phyloP scores from a whole-genome alignment of 805 yeast species.

The Tetrapisispora namnaoensis region DNA sequence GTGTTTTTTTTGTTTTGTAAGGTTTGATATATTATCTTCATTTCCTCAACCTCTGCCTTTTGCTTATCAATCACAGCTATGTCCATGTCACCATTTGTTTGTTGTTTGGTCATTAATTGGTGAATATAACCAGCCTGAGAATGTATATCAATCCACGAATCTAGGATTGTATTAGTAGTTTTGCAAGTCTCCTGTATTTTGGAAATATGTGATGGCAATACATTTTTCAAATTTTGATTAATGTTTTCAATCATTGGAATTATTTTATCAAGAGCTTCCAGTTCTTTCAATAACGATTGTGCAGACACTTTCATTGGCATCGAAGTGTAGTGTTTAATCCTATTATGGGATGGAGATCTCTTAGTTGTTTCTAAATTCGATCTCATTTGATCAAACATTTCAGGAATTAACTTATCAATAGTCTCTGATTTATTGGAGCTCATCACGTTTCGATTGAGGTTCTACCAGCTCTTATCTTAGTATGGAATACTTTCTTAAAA shows the following conservation, averaged over 20 bases:
- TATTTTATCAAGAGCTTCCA: conserved; percentile 23
- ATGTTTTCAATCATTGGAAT: conserved; percentile 22
- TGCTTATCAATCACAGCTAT: conserved; percentile 12
- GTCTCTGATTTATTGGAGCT: conserved; percentile 2
- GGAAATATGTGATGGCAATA: conserved; percentile 23
- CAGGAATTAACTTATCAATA: conserved; percentile 24
- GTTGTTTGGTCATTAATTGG: conserved; percentile 34
- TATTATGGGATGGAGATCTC: conserved; percentile 2
- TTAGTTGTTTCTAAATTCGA: conserved; percentile 10
- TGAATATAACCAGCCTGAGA: conserved; percentile 52
- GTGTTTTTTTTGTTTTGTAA: conserved; percentile 6
- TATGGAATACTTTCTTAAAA: too few species aligned
- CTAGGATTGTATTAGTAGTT: conserved; percentile 41
- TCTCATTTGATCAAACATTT: conserved; percentile 27
- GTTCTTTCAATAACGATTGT: conserved; percentile 24
- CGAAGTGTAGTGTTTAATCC: neutral
- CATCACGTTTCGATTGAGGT: neutral
- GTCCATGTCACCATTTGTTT: conserved; percentile 9
- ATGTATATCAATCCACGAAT: conserved; percentile 51
- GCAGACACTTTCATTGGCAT: conserved; percentile 12
- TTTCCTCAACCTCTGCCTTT: conserved; percentile 11
- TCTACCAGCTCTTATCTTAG: too few species aligned
- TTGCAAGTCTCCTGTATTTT: conserved; percentile 35
- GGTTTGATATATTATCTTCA: conserved; percentile 11
- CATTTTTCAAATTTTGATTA: conserved; percentile 10